Evolutionary conservation across 768 basidiomycete species (phyloP), one percentile per base, ranked within the genome.

Genomic region (Kwoniella botswanensis): DNA sequence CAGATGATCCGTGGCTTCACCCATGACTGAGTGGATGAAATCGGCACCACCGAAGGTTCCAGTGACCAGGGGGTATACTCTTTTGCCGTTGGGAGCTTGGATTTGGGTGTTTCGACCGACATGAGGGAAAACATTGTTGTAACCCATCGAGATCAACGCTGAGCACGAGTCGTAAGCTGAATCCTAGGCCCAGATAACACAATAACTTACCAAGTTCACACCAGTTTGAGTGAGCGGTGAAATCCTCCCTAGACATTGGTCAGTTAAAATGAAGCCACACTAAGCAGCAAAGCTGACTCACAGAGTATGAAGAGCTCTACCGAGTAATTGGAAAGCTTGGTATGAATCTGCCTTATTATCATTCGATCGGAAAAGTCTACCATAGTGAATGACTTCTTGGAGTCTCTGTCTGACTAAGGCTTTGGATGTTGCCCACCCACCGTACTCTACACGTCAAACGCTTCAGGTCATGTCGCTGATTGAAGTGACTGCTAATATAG

Each of bases 31-130:
- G 71, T 82, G 81, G 62, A 83, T 81, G 56, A 82, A 82, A 54
- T 82, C 81, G 44, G 77, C 77, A 24, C 81, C 81, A 17, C 85
- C 85, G 43, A 85, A 81, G n/a, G 73, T 77, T 86, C 90, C 93
- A 4, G 93, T 94, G 12, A 94, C 90, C 59, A 95, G 86, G 2
- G 93, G 92, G 0, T 92, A 89, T 44, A 94, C 93, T 84, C 86
- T 85, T 74, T 88, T 87, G 0, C 93, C 92, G 67, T 89, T 88
- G 0, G 90, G 92, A 13, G 91, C 89, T 63, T 89, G 89, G 42
- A 96, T 86, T 46, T 89, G 87, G 11, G 90, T 90, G 59, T 86
- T 87, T 66, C 92, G 90, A 4, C 95, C 95, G 42, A 96, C 92
- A 75, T 98, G 94, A 35, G 88, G 82, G 84, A 97, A 98, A 3